Conservation (phyloP, 805 yeast genomes). For the Pichia ethanolica region DNA sequence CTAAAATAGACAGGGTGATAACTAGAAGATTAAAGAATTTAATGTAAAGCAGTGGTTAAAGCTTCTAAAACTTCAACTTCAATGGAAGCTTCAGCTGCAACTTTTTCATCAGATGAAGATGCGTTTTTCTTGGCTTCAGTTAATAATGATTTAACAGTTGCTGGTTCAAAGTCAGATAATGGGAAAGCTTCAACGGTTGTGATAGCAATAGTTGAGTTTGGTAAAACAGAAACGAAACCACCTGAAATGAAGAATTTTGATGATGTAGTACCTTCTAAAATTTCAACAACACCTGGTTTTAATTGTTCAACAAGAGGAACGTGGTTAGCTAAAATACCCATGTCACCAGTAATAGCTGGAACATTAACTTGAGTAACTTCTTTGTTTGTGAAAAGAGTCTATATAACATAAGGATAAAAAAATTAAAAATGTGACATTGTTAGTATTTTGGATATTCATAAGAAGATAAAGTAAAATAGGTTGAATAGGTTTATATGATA, state of each 20-base stretch:
- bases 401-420: neutral
- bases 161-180: conserved; percentile 76
- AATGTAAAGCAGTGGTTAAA: conserved; percentile 58
- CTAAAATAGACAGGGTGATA: neutral
- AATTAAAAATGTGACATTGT: too few relatives aligned
- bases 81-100: conserved; percentile 90
- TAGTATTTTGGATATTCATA: too few relatives aligned
- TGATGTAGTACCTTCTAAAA: conserved; percentile 69
- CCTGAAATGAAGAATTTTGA: conserved; percentile 87
- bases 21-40: neutral
- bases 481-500: too few relatives aligned
- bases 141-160: conserved; percentile 69
- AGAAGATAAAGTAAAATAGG: too few relatives aligned
- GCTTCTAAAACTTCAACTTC: conserved; percentile 96
- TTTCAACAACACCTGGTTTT: conserved; percentile 90
- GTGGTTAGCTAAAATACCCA: conserved; percentile 96
- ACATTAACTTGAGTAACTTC: conserved; percentile 72
- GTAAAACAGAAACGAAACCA: conserved; percentile 94
- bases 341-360: conserved; percentile 91
- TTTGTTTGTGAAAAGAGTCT: conserved; percentile 28
- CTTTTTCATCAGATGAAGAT: conserved; percentile 74
- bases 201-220: conserved; percentile 83
- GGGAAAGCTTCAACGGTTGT: conserved; percentile 95
- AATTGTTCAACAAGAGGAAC: conserved; percentile 96
- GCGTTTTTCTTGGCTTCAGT: conserved; percentile 93